Conservation (phyloP, 352 stramenopile species). For the Phytophthora syringae region DNA sequence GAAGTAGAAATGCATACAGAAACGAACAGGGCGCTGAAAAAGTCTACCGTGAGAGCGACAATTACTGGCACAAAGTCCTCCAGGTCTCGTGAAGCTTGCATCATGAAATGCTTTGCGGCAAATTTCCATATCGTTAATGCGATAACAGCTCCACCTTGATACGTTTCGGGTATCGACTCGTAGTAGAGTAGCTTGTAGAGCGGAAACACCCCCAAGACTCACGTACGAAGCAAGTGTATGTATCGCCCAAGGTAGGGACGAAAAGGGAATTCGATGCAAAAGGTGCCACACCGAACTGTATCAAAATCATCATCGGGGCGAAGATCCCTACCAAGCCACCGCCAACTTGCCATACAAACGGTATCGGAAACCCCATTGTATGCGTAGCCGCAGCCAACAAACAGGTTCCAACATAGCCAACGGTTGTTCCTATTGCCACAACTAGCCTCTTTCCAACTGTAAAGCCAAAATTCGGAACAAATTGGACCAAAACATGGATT, state of each 20-base stretch:
- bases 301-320: background rate
- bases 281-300: background rate
- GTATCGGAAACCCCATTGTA: background rate
- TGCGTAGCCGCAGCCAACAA: background rate
- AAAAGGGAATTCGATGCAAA: background rate
- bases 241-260: background rate
- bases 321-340: background rate
- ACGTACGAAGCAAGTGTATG: background rate
- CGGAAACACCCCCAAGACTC: conserved; percentile 9
- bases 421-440: background rate
- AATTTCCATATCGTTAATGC: conserved; percentile 22
- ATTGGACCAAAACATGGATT: background rate
- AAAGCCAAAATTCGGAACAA: background rate
- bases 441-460: background rate
- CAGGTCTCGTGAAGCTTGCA: conserved; percentile 5
- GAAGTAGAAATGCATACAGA: conserved; percentile 32
- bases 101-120: conserved; percentile 22
- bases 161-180: conserved; percentile 3
- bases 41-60: conserved; percentile 25
- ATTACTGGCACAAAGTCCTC: conserved; percentile 25
- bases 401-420: background rate
- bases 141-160: conserved; percentile 3
- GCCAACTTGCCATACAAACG: conserved; percentile 1
- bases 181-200: conserved; percentile 20
- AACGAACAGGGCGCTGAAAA: conserved; percentile 31